Base-by-base conservation (phyloP, 148 eudicot species). In the Rhododendron kiyosumense region DNA sequence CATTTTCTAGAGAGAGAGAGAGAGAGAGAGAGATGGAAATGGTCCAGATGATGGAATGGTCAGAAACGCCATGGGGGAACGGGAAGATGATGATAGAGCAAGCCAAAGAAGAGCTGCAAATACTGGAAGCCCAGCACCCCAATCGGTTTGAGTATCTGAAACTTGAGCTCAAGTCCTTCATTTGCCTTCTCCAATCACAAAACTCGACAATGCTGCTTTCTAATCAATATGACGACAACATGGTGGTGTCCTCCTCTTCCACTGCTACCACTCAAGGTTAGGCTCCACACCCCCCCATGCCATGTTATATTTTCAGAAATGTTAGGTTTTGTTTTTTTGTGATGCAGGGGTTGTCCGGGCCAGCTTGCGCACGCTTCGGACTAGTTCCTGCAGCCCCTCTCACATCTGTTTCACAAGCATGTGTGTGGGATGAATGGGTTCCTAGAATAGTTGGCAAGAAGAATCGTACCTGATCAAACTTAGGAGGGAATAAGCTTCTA, bases 61-160 rank as follows among this genome's bases (percentile, higher is more conserved):
- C 51, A 24, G 17, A 24, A 78, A 24, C 2, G 6, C 48, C 17
- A 13, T 45, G 81, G 45, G 79, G 79, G 79, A 78, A 48, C 51
- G 65, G 79, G 75, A 86, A 46, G 93, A 85, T 20, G 87, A 88
- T 91, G 91, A 83, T 93, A 46, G 94, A 94, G 85, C 88, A 85
- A 87, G 95, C 98, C 5, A 87, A 91, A 57, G 92, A 93, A 88
- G 98, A 95, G 83, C 76, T 95, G 71, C 84, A 92, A 41, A 88
- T 88, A 69, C 90, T 95, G 77, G 96, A 95, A 91, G 15, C 82
- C 12, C 85, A 86, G 41, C 89, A 94, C 77, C 98, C 96, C 5
- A 59, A 91, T 54, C 88, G 87, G 28, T 94, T 93, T 84, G 73
- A 87, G 79, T 89, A 83, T 83, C 85, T 94, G 3, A 95, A 95